A percentile compares a stretch with the other conserved stretches of the same genome.
These are phyloP conservation scores for Orobanche coerulescens DNA, from an alignment of 257 asterid species.

Conservation along the genomic window DNA sequence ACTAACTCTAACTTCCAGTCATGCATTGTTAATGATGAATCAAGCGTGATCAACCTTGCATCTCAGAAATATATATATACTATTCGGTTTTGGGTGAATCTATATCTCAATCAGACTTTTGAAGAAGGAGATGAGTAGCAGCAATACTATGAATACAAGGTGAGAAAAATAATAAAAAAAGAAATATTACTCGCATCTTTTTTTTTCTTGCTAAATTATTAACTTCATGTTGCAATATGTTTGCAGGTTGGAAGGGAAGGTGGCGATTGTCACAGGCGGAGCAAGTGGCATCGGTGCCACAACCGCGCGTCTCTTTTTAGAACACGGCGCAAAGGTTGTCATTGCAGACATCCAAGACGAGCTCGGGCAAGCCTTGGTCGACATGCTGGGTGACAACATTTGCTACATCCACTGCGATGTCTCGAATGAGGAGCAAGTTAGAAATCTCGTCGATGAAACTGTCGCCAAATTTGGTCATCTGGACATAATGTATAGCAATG, in stretches of 20 bases:
- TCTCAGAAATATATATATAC: too few species aligned
- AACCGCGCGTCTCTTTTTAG: conserved; percentile 26
- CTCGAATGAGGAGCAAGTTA: conserved; percentile 29
- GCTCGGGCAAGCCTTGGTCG: conserved; percentile 26
- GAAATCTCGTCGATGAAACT: conserved; percentile 24
- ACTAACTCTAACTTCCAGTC: too few species aligned
- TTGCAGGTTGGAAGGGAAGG: conserved; percentile 36
- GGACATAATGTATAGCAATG: conserved; percentile 50
- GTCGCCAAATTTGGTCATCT: conserved; percentile 33
- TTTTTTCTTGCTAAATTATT: too few species aligned
- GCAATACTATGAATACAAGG: too few species aligned
- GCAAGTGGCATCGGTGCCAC: conserved; percentile 50
- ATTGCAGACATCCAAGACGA: conserved; percentile 49
- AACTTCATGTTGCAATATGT: too few species aligned
- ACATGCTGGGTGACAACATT: conserved; percentile 16
- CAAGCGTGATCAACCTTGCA: too few species aligned
- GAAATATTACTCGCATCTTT: too few species aligned
- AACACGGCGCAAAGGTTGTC: conserved; percentile 44
- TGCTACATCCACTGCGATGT: conserved; percentile 46
- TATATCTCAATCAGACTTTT: too few species aligned
- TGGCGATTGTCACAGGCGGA: conserved; percentile 38
- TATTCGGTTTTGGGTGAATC: too few species aligned
- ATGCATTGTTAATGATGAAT: too few species aligned
- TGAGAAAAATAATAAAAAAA: too few species aligned
- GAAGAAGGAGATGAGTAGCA: too few species aligned